These are phyloP conservation scores for Nakazawaea ernobii DNA, from an alignment of 805 yeast genomes.

Conservation along the genomic window DNA sequence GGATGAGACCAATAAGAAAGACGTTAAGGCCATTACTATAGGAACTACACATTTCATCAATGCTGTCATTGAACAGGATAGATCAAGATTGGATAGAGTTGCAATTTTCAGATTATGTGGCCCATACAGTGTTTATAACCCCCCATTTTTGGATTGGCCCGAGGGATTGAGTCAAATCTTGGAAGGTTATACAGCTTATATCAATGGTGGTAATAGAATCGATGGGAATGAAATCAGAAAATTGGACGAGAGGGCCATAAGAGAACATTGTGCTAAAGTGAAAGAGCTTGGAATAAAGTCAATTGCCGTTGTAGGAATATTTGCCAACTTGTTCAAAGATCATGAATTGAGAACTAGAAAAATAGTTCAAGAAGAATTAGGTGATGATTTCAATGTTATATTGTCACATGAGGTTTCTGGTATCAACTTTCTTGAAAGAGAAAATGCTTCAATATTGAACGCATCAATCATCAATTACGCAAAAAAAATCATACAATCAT, in stretches of 20 bases:
- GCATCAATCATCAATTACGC: constrained; percentile 41
- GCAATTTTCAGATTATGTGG: constrained; percentile 41
- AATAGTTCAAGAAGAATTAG: constrained; percentile 25
- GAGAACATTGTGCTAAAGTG: constrained; percentile 26
- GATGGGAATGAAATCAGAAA: constrained; percentile 32
- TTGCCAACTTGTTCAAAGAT: constrained; percentile 30
- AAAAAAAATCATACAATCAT: constrained; percentile 31
- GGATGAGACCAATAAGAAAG: constrained; percentile 15
- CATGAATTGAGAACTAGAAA: constrained; percentile 32
- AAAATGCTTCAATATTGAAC: constrained; percentile 40
- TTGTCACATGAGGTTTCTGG: constrained; percentile 36
- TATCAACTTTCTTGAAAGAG: constrained; percentile 39
- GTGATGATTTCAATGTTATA: constrained; percentile 24
- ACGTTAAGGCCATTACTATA: constrained; percentile 37
- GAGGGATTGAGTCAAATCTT: constrained; percentile 26
- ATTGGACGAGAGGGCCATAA: constrained; percentile 25
- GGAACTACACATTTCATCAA: constrained; percentile 49
- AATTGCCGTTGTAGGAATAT: constrained; percentile 35
- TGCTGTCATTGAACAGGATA: constrained; percentile 41
- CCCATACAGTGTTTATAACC: constrained; percentile 30
- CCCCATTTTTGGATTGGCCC: constrained; percentile 42
- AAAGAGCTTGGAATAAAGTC: constrained; percentile 26
- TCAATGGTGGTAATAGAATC: constrained; percentile 36
- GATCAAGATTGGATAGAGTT: constrained; percentile 33
- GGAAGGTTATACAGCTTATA: constrained; percentile 27